phyloP scores from a whole-genome alignment of 495 filamentous ascomycete species.

The Penicillium macrosclerotiorum region DNA sequence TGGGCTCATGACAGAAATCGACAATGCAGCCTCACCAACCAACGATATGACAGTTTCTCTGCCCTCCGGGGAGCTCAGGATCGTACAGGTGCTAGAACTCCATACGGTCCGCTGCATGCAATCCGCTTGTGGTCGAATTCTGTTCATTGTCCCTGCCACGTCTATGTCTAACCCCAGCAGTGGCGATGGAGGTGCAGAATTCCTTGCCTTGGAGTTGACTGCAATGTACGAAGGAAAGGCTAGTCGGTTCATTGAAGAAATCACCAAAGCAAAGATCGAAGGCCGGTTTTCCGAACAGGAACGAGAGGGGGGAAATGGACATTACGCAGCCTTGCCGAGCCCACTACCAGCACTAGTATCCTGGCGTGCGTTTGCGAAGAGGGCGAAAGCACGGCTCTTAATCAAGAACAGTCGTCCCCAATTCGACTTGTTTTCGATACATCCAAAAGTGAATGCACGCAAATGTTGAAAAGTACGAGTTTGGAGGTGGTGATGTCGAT shows the following conservation, averaged over 20 bases:
- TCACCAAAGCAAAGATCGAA: slow-evolving; percentile 82
- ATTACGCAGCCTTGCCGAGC: slow-evolving; percentile 61
- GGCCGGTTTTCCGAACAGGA: slow-evolving; percentile 75
- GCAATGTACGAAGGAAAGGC: slow-evolving; percentile 80
- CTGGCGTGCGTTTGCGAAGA: slow-evolving; percentile 78
- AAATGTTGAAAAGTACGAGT: slow-evolving; percentile 29
- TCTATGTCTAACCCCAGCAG: slow-evolving; percentile 49
- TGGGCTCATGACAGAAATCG: slow-evolving; percentile 77
- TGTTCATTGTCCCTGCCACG: slow-evolving; percentile 67
- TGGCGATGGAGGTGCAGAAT: slow-evolving; percentile 53
- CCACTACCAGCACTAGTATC: slow-evolving; percentile 60
- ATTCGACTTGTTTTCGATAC: slow-evolving; percentile 42
- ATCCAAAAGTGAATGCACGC: slow-evolving; percentile 26
- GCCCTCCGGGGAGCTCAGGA: slow-evolving; percentile 59
- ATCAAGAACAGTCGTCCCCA: slow-evolving; percentile 27
- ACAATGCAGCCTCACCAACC: slow-evolving; percentile 53
- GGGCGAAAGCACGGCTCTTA: slow-evolving; percentile 27
- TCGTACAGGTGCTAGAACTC: slow-evolving; percentile 70
- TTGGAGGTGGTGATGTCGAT: slow-evolving; percentile 42
- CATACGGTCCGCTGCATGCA: slow-evolving; percentile 72
- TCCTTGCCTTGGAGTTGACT: slow-evolving; percentile 51
- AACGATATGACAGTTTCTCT: slow-evolving; percentile 34
- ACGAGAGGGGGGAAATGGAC: slow-evolving; percentile 80
- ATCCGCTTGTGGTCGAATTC: slow-evolving; percentile 64
- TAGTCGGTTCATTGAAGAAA: slow-evolving; percentile 75